Evolutionary conservation across 257 asterid genomes (phyloP), one percentile per base, ranked within the genome.

Genomic region (Nicotiana benthamiana): DNA sequence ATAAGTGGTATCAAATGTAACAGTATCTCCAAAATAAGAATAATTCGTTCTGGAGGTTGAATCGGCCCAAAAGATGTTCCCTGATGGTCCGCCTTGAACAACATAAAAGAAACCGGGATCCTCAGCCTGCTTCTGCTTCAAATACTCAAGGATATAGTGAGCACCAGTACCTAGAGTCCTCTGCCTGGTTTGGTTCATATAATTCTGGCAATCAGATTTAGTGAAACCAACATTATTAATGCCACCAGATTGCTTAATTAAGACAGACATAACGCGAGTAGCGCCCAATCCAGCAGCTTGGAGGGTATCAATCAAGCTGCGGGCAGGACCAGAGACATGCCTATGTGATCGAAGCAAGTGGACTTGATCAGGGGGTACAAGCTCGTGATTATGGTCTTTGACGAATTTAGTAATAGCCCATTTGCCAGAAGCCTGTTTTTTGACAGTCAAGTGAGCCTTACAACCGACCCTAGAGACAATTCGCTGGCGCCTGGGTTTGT

Each of bases 211-310:
- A 80, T 95, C 99, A 70, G 89, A 94, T 88, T 95, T 97, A 0
- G 99, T 95, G 86, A 95, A 95, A 2, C 99, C 98, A 16, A 95
- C 97, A 75, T 91, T 95, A 84, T 90, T 91, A 89, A 93, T 88
- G 8, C 94, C 99, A 81, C 98, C 99, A 61, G 93, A 93, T 89
- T 95, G 97, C 87, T 93, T 95, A 56, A 95, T 83, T 36, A 95
- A 89, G 43, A 92, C 98, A 18, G 98, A 92, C 99, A 95, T 95
- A 24, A 95, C 93, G 86, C 97, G 85, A 1, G 97, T 90, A 0
- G 99, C 97, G 1, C 99, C 99, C 97, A 93, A 92, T 51, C 99
- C 99, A 75, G 99, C 99, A 79, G 97, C 99, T 90, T 95, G 99
- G 75, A 95, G 87, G n/a, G 97, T 92, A 40, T 95, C 99, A 66